Evolutionary conservation across 2,329 filamentous ascomycete species (phyloP), one percentile per base, ranked within the genome.

Genomic region (Colletotrichum kahawae): DNA sequence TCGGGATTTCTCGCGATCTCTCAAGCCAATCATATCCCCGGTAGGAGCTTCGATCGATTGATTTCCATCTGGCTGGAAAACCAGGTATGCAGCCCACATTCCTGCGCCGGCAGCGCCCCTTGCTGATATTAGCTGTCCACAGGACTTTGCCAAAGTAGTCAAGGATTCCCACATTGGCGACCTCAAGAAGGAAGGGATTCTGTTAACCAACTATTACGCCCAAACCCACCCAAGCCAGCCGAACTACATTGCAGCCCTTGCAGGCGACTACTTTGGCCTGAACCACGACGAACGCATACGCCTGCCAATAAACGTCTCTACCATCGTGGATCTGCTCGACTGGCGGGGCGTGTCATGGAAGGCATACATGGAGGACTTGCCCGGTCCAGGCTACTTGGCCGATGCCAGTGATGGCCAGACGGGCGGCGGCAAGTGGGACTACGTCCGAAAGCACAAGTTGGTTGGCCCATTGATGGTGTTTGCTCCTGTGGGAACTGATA

Each of bases 201-300:
- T 85, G 18, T 82, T 88, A 59, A 85, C 84, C 7, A 80, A 84
- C 24, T 88, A 87, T 80, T 87, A 85, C 78, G 86, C 85, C 8
- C 83, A 87, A n/a, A 88, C 87, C 7, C 85, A 85, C 70, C 84
- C 85, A 2, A 85, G 83, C 77, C 87, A 88, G 80, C 86, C 87
- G 7, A 88, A 88, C 77, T 88, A 88, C 71, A 79, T 88, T 13
- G 86, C 87, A 7, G 85, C 86, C 38, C 81, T 88, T 8, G 85
- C 79, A 8, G 87, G 87, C 14, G 86, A 89, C 77, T 88, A 87
- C 78, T 89, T 88, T 76, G 87, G 88, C 2, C 76, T 88, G 43
- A 82, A 89, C 77, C 84, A 88, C 76, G 87, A 88, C 78, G 83
- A 83, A 10, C 81, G 83, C 48, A 82, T 88, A 8, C 82, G 83